Evolutionary conservation across 2,329 filamentous ascomycete genomes (phyloP), one percentile per base, ranked within the genome.

Genomic region (Plectosphaerella sp.): DNA sequence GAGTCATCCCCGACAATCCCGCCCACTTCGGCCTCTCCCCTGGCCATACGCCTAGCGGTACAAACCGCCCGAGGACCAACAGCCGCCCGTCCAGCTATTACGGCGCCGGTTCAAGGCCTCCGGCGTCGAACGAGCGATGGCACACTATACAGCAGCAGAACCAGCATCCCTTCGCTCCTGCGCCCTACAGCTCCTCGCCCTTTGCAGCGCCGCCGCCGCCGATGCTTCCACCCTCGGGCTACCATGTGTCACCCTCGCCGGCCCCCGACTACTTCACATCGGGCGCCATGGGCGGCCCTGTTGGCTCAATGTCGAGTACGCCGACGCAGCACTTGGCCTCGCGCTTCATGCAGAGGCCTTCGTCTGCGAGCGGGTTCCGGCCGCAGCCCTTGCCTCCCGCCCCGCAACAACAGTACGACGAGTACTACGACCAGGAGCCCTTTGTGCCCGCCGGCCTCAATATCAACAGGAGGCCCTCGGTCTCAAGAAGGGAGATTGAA

Each of bases 381-480:
- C 63, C 57, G 49, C 58, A 43, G 58, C 60, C 12, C 51, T 61
- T 12, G 68, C 68, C 0, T 75, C 72, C 50, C 64, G 58, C 3
- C n/a, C 28, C 28, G 11, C 41, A 18, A n/a, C 41, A 18, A n/a
- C 18, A 16, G 16, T 63, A 67, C 2, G 68, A 73, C 11, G 72
- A 74, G 4, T 75, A 72, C 47, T 72, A 75, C 2, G 69, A 72
- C 11, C 67, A 74, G 5, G 63, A 20, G n/a, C 41, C 15, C n/a
- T 43, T 18, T 12, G n/a, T 18, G n/a, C 41, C 16, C n/a, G 11
- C n/a, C 16, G 41, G 41, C 18, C 54, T 75, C 2, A 47, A 64
- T 5, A 54, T 75, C 2, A 47, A 64, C 5, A 70, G 76, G 24
- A 73, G 74, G 20, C 57, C 71, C n/a, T 79, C 78, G 1, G 61